Evolutionary conservation across 2,329 filamentous ascomycete genomes (phyloP).

Genomic region (Cytospora leucostoma): DNA sequence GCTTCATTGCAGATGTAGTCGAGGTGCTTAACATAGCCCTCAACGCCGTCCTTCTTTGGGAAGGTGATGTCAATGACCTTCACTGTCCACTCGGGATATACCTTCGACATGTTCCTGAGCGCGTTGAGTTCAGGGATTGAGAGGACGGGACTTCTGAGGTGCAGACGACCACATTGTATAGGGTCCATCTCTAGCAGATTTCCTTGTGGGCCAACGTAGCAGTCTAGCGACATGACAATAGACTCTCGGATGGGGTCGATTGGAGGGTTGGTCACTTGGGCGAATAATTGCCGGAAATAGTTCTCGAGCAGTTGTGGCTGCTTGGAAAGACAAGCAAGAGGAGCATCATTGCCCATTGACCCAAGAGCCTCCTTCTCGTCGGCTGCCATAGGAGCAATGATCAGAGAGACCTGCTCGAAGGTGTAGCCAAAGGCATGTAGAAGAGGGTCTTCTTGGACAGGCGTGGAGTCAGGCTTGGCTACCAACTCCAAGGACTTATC

Average conservation of each 20-base stretch:
- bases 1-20: conserved; percentile 86
- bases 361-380: conserved; percentile 96
- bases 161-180: conserved; percentile 81
- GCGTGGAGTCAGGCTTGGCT: conserved; percentile 65
- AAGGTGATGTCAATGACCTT: conserved; percentile 93
- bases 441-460: conserved; percentile 80
- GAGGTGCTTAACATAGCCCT: conserved; percentile 83
- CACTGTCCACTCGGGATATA: conserved; percentile 81
- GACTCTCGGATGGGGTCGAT: conserved; percentile 97
- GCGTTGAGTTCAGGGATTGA: conserved; percentile 91
- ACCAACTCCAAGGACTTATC: conserved; percentile 62
- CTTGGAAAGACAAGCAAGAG: conserved; percentile 86
- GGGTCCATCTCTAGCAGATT: conserved; percentile 93
- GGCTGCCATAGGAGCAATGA: conserved; percentile 92
- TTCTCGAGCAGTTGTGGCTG: conserved; percentile 88
- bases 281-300: conserved; percentile 97
- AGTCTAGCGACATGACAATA: conserved; percentile 96
- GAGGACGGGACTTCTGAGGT: conserved; percentile 85
- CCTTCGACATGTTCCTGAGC: conserved; percentile 71
- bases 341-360: conserved; percentile 97
- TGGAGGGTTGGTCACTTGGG: conserved; percentile 95
- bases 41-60: conserved; percentile 77
- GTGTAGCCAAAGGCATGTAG: conserved; percentile 91
- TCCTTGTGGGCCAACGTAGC: conserved; percentile 93
- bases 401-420: conserved; percentile 88